phyloP scores from a whole-genome alignment of 2,329 filamentous ascomycete species.

The Calonectria leucothoes region DNA sequence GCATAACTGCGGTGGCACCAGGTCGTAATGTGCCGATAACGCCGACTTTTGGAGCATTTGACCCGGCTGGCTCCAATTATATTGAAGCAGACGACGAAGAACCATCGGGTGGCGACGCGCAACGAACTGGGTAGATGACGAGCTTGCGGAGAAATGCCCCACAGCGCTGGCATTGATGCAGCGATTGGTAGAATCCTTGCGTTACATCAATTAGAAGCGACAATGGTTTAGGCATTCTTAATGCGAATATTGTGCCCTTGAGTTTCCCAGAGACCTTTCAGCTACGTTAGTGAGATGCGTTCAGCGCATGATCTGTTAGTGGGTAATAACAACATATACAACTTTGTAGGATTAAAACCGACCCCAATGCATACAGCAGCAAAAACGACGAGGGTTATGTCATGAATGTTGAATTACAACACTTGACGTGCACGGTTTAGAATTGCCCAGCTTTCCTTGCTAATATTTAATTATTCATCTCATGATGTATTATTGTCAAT shows the following conservation, averaged over 20 bases:
- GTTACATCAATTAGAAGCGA: neutral
- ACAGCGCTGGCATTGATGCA: neutral
- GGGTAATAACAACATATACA: no score
- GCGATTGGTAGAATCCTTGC: neutral
- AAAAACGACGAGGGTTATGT: no score
- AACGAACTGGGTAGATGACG: neutral
- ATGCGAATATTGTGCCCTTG: neutral
- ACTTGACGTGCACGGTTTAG: neutral
- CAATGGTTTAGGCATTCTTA: neutral
- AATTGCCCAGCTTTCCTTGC: neutral
- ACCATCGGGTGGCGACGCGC: neutral
- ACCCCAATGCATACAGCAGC: no score
- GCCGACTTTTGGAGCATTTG: neutral
- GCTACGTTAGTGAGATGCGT: no score
- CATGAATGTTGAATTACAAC: no score
- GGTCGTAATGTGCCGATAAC: neutral
- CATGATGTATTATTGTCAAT: no score
- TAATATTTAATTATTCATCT: neutral
- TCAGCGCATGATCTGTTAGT: no score
- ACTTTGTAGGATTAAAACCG: no score
- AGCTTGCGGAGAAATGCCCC: neutral
- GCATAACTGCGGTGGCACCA: neutral
- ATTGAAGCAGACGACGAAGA: neutral
- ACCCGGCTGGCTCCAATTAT: neutral
- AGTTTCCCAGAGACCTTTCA: no score